Conservation (phyloP, 1,284 basidiomycete genomes). For the Vanrija sp. region DNA sequence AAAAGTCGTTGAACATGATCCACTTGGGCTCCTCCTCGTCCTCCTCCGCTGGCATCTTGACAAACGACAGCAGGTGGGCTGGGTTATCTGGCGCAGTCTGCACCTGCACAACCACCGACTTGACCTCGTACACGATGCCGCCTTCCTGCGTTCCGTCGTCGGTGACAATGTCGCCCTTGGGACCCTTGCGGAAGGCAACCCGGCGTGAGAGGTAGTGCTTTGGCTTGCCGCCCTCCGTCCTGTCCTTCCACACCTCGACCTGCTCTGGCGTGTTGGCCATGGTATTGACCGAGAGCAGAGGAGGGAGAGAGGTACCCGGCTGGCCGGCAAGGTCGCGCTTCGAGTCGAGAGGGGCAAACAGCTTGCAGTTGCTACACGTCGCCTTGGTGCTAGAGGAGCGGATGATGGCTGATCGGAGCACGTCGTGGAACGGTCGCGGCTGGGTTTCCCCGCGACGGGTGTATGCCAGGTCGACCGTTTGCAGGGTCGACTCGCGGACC, state of each 20-base stretch:
- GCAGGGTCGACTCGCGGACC: slow-evolving; percentile 69
- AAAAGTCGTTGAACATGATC: slow-evolving; percentile 97
- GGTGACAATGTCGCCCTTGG: slow-evolving; percentile 54
- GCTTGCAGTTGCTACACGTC: slow-evolving; percentile 77
- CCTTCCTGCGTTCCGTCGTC: slow-evolving; percentile 51
- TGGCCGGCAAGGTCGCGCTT: slow-evolving; percentile 63
- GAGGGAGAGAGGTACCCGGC: slow-evolving; percentile 60
- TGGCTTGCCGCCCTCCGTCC: slow-evolving; percentile 17
- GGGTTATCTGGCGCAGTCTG: slow-evolving; percentile 64
- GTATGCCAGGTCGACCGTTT: slow-evolving; percentile 84
- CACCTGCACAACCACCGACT: slow-evolving; percentile 72
- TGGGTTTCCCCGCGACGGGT: slow-evolving; percentile 47
- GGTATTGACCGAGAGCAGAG: slow-evolving; percentile 84
- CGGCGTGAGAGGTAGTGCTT: slow-evolving; percentile 34
- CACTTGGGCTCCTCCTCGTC: slow-evolving; percentile 59
- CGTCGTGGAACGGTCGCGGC: slow-evolving; percentile 56
- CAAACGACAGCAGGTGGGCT: slow-evolving; percentile 84
- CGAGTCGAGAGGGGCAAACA: slow-evolving; percentile 67
- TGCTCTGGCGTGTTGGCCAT: slow-evolving; percentile 73
- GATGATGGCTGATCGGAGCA: slow-evolving; percentile 72
- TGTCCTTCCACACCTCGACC: slow-evolving; percentile 72
- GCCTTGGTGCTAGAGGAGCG: slow-evolving; percentile 80
- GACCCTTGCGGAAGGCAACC: slow-evolving; percentile 43
- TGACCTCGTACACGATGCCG: slow-evolving; percentile 63
- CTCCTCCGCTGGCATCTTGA: slow-evolving; percentile 68